Base-by-base conservation (phyloP, 495 filamentous ascomycete species). In the Echria macrotheca region DNA sequence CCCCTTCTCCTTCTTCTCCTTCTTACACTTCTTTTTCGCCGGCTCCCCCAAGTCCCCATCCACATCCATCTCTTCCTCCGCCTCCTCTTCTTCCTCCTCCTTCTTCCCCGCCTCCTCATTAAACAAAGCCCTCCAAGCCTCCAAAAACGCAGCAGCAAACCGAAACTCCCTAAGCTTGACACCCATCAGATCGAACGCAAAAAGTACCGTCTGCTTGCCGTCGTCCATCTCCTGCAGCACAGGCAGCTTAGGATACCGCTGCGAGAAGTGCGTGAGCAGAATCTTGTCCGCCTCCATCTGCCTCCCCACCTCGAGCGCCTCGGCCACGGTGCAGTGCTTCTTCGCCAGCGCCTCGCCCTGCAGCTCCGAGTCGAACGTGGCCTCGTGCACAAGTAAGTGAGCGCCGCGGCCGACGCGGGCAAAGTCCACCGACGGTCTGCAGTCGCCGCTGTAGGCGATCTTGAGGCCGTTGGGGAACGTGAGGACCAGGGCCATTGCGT, bases 161-260 rank as follows among this genome's bases (percentile, higher is more conserved):
- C 77, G 77, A 49, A 96, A 86, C 56, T 96, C 89, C 5, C 85
- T 77, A 9, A 96, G 74, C 65, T 81, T 83, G 31, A 95, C 76
- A 9, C 82, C 71, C 87, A 96, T 95, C 53, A 86, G 82, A 61
- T 98, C 93, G 69, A 95, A 95, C 0, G 86, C 89, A n/a, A 88
- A 75, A 23, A 84, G 74, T 35, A 90, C 72, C 4, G 85, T 83
- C 44, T 46, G 44, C n/a, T n/a, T n/a, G n/a, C n/a, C n/a, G n/a
- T n/a, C n/a, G 9, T 35, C 19, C 63, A 69, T 57, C 19, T 23
- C 64, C 52, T 26, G 69, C 21, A 85, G 65, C 8, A 74, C 65
- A 5, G 85, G 82, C 19, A 91, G 59, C 69, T 96, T 96, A 57
- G 89, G 86, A 66, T 98, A 98, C n/a, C 93, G 74, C 65, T 98